These are phyloP conservation scores for Persicaria maculosa DNA, from an alignment of 148 eudicot genomes.

Conservation along the genomic window DNA sequence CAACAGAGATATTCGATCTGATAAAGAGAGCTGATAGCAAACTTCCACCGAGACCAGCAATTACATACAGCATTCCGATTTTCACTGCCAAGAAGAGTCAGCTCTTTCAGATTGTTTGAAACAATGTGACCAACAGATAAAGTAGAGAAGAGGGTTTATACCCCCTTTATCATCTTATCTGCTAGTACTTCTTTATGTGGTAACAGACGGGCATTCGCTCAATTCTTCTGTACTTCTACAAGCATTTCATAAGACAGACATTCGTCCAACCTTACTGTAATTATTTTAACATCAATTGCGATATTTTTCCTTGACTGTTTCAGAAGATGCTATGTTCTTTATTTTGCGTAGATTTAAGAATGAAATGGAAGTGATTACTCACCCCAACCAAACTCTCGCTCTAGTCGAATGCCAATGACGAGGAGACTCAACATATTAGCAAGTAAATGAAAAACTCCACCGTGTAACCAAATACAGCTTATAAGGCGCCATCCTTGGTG, in stretches of 20 bases:
- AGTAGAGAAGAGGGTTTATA: background rate
- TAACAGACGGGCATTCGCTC: too few species aligned
- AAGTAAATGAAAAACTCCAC: slow-evolving; percentile 77
- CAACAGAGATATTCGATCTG: slow-evolving; percentile 64
- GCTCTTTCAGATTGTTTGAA: background rate
- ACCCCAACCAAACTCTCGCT: slow-evolving; percentile 17
- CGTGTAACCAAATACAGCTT: slow-evolving; percentile 88
- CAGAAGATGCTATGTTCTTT: background rate
- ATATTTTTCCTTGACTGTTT: background rate
- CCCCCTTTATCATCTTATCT: background rate
- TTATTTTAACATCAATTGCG: background rate
- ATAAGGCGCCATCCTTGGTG: slow-evolving; percentile 86
- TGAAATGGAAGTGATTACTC: background rate
- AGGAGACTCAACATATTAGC: slow-evolving; percentile 80
- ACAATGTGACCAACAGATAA: background rate
- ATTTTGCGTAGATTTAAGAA: background rate
- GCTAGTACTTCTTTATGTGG: too few species aligned
- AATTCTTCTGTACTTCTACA: background rate
- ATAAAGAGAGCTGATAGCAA: slow-evolving; percentile 75
- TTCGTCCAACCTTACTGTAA: background rate
- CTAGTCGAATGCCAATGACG: slow-evolving; percentile 74
- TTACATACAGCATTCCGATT: slow-evolving; percentile 66
- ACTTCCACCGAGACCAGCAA: slow-evolving; percentile 89
- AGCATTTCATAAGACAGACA: background rate
- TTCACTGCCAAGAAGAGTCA: slow-evolving; percentile 45